Base-by-base conservation (phyloP, 140 eudicot species). In the Cichorium intybus region DNA sequence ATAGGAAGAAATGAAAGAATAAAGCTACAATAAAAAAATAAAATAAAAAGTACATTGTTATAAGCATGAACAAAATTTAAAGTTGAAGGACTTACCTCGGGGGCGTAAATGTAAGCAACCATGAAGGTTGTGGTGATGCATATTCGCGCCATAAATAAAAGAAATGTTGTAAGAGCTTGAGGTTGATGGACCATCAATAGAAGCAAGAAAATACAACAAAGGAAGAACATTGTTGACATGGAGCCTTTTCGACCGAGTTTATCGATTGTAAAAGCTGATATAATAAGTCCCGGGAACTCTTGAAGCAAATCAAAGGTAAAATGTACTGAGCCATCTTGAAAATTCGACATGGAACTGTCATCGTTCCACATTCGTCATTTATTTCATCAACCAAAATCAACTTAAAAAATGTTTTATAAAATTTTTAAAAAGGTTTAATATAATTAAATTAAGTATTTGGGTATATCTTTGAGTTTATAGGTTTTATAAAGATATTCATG, bases 281-380 rank as follows among this genome's bases (percentile, higher is more conserved):
- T 52, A 35, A 89, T 39, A 18, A 89, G 95, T 29, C 96, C 95
- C 14, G 95, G 95, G 67, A 85, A 62, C 75, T 88, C 96, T 88
- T 54, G 66, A 77, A 82, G 37, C 54, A 81, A 84, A 77, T 46
- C 37, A 77, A 74, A 56, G 24, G 62, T 17, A 77, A n/a, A 68
- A 43, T 47, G 17, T 7, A 62, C 57, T 81, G 76, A 75, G 77
- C 34, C 63, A 51, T 66, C 49, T 64, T n/a, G n/a, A n/a, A n/a
- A n/a, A n/a, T n/a, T n/a, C n/a, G n/a, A n/a, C n/a, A n/a, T n/a
- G n/a, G n/a, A n/a, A n/a, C n/a, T n/a, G n/a, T n/a, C n/a, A n/a
- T n/a, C n/a, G n/a, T n/a, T n/a, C n/a, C n/a, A n/a, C n/a, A n/a
- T n/a, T n/a, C n/a, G n/a, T n/a, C n/a, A n/a, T n/a, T n/a, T n/a